Percentiles rank a stretch among this genome's conserved stretches.
These are phyloP conservation scores for Rhizopus delemar DNA, from an alignment of 371 early-diverging fungal genomes.

Conservation along the genomic window DNA sequence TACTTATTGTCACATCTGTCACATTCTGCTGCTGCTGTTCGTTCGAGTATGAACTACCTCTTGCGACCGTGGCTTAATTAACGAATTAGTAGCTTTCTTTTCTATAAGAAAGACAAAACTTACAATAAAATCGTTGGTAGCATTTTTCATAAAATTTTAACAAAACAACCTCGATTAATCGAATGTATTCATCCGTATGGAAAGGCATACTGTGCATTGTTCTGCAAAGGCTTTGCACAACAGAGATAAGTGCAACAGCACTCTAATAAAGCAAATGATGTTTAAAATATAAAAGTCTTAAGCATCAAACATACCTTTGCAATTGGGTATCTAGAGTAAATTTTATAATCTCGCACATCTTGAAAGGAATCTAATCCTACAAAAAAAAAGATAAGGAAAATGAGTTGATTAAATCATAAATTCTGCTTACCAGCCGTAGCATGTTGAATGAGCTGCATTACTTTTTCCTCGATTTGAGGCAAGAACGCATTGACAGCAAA, in stretches of 20 bases:
- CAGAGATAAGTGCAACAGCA: constrained; percentile 59
- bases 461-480: constrained; percentile 74
- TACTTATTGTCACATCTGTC: constrained; percentile 42
- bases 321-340: constrained; percentile 52
- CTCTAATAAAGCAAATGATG: constrained; percentile 45
- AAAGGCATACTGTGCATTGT: constrained; percentile 74
- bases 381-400: not conserved
- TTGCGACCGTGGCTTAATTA: constrained; percentile 54
- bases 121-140: constrained; percentile 68
- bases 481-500: constrained; percentile 76
- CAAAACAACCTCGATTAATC: constrained; percentile 74
- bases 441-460: constrained; percentile 65
- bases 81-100: not conserved
- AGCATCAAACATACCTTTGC: constrained; percentile 39
- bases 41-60: constrained; percentile 44
- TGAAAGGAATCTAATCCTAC: constrained; percentile 56
- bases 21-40: constrained; percentile 34
- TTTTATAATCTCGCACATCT: constrained; percentile 53
- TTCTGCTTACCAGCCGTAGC: constrained; percentile 62
- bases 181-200: constrained; percentile 77
- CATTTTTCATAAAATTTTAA: constrained; percentile 80
- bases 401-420: not conserved
- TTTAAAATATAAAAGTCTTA: not conserved
- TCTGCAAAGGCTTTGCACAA: constrained; percentile 69
- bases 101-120: constrained; percentile 4